Evolutionary conservation across 169 alveolate species (phyloP).

Genomic region (Plasmodium fragile): DNA sequence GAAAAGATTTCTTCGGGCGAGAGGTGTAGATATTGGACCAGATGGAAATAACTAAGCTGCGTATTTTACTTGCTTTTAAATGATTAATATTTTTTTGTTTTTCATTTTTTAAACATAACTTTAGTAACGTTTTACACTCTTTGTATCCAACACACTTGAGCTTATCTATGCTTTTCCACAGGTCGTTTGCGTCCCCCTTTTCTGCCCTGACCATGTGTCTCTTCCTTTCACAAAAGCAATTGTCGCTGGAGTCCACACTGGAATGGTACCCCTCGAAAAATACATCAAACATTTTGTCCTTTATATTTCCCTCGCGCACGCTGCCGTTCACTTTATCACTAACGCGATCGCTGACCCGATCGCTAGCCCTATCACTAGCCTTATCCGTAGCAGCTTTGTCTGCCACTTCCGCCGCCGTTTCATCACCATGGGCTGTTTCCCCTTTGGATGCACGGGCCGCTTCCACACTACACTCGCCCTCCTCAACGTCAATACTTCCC

Average conservation of each 20-base stretch:
- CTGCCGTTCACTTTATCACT: neutral
- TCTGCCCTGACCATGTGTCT: neutral
- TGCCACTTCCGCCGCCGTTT: neutral
- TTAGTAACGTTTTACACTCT: conserved; percentile 61
- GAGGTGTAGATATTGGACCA: conserved; percentile 58
- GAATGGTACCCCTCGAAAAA: conserved; percentile 43
- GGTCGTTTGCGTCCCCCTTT: neutral
- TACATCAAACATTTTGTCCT: conserved; percentile 13
- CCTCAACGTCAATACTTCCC: neutral
- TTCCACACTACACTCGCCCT: neutral
- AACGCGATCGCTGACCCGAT: neutral
- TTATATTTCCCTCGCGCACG: neutral
- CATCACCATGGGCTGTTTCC: neutral
- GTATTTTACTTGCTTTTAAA: conserved; percentile 9
- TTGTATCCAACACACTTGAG: conserved; percentile 39
- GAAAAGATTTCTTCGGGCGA: conserved; percentile 33
- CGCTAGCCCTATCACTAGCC: neutral
- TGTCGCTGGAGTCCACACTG: conserved; percentile 31
- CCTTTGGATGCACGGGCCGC: neutral
- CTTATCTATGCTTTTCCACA: conserved; percentile 23
- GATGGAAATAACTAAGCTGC: conserved; percentile 37
- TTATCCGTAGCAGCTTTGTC: neutral
- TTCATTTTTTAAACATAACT: conserved; percentile 48
- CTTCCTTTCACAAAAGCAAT: conserved; percentile 17
- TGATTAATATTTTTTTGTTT: conserved; percentile 12